Evolutionary conservation across 192 early-diverging fungal species (phyloP).

Genomic region (Linnemannia hyalina): DNA sequence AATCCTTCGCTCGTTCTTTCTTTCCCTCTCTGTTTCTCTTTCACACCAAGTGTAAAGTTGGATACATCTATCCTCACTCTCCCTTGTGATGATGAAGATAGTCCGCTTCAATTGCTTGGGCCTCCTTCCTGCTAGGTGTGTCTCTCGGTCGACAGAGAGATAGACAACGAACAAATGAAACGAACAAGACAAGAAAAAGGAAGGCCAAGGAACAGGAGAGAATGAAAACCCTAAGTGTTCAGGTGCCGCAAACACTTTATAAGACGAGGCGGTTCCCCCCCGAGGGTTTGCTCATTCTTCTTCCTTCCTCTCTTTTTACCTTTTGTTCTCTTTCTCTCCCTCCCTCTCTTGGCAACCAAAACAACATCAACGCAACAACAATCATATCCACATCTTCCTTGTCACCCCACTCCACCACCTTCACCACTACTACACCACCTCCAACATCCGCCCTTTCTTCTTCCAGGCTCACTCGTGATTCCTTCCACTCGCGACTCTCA

Average conservation of each 20-base stretch:
- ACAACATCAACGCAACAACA: neutral
- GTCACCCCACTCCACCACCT: neutral
- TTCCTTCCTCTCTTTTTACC: neutral
- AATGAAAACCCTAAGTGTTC: neutral
- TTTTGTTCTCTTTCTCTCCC: slow-evolving; percentile 14
- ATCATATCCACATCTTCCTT: too few relatives aligned
- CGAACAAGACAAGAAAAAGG: neutral
- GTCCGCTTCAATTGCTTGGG: neutral
- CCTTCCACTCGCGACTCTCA: neutral
- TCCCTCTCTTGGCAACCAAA: slow-evolving; percentile 17
- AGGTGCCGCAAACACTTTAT: too few relatives aligned
- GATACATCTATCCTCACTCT: neutral
- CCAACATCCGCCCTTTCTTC: neutral
- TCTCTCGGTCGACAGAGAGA: too few relatives aligned
- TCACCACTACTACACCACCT: neutral
- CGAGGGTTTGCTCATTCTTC: neutral
- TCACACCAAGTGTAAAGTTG: too few relatives aligned
- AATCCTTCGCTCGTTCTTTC: neutral
- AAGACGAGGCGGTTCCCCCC: too few relatives aligned
- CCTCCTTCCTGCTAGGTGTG: neutral
- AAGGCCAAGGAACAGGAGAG: neutral
- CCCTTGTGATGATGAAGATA: too few relatives aligned
- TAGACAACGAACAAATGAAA: neutral
- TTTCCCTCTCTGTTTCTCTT: neutral
- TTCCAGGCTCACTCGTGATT: neutral